Base-by-base conservation (phyloP, 1,139 yeast species). In the Candida buenavistaensis region DNA sequence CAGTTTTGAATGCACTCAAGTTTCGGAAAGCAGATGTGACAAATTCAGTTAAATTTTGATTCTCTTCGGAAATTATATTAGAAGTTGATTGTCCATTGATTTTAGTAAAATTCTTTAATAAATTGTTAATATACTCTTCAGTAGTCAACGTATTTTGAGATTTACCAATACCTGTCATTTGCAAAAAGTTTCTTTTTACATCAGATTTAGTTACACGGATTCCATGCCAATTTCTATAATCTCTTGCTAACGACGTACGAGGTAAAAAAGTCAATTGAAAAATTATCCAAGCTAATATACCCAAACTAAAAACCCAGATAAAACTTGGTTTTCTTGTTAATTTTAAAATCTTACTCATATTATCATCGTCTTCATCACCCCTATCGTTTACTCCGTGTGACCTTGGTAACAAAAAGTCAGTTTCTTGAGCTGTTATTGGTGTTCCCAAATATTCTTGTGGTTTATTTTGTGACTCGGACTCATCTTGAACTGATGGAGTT, bases 171-270 rank as follows among this genome's bases (percentile, higher is more conserved):
- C 68, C 67, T 30, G 59, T 54, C 36, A 52, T 50, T 11, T 54
- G 43, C 19, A 61, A 42, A 34, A 43, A 61, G 27, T 52, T 59
- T 31, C 90, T 57, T 45, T 80, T 75, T 19, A 81, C 72, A 43
- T 83, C 92, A n/a, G 76, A 69, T 41, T 72, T 74, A 3, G 89
- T 80, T 33, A 82, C 51, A 36, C 63, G 73, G 17, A 82, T 72
- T 14, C 81, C 79, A 57, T 88, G 88, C 50, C 87, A 60, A 36
- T 96, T 62, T 47, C 92, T 72, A 54, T 86, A 79, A 57, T 90
- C 97, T 44, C 97, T 68, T 35, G 85, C 79, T 13, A 88, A 64
- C 2, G 96, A 86, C 1, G 97, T 88, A 40, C 97, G 62, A 2
- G 97, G 97, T 19, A 89, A 66, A 53, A 90, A 90, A 1, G 86